Evolutionary conservation across 306 rosid genomes (phyloP).

Genomic region (Ziziphus jujuba): DNA sequence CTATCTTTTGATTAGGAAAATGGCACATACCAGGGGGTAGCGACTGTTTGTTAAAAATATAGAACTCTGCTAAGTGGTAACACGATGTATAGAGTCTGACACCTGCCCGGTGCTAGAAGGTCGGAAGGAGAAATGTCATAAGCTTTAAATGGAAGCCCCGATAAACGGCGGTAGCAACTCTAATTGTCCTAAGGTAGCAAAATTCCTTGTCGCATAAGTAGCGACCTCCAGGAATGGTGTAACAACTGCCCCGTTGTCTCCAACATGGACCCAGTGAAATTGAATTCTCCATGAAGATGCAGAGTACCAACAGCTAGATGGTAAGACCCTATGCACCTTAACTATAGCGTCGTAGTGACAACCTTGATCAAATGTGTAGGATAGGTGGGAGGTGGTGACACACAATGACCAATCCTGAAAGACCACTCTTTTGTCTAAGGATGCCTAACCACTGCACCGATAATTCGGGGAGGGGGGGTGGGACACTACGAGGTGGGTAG

Average conservation of each 20-base stretch:
- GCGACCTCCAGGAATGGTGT: background rate
- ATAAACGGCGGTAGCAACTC: background rate
- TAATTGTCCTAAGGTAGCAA: background rate
- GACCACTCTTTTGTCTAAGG: background rate
- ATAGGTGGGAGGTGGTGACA: background rate
- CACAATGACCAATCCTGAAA: background rate
- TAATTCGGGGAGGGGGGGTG: no score
- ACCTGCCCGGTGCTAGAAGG: conserved; percentile 7
- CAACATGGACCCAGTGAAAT: background rate
- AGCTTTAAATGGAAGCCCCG: conserved; percentile 6
- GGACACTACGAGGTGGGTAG: conserved; percentile 12
- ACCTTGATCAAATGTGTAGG: background rate
- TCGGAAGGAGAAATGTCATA: conserved; percentile 10
- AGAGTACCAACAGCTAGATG: no score
- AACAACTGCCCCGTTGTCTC: background rate
- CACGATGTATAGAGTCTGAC: no score
- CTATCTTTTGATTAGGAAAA: no score
- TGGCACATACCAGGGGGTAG: no score
- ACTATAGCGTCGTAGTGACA: background rate
- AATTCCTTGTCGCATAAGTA: conserved; percentile 1
- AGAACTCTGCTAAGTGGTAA: no score
- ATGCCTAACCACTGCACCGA: background rate
- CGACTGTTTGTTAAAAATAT: no score
- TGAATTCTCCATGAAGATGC: conserved; percentile 1
- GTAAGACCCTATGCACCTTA: background rate